These are phyloP conservation scores for Corymbia calophylla DNA, from an alignment of 441 rosid species.

Conservation along the genomic window DNA sequence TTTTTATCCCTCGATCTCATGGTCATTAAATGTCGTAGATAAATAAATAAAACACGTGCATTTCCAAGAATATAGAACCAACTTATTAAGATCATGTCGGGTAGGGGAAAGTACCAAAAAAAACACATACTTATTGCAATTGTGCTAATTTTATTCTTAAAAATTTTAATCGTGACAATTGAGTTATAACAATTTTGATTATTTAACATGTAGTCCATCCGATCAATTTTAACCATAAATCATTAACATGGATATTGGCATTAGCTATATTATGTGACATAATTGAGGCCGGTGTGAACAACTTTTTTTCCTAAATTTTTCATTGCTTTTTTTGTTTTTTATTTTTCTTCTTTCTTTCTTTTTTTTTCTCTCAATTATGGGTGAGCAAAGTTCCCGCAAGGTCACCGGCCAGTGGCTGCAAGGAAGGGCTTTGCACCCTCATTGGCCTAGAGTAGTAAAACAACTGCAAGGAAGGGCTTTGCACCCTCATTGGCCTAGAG, in stretches of 20 bases:
- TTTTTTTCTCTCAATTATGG: background rate
- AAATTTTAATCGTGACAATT: fast-evolving
- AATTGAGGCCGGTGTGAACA: fast-evolving
- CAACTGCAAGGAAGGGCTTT: too few relatives aligned
- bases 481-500: background rate
- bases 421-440: too few relatives aligned
- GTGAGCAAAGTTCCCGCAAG: fast-evolving
- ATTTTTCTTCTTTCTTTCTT: too few relatives aligned
- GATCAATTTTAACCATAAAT: fast-evolving
- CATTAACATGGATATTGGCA: fast-evolving
- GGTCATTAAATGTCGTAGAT: fast-evolving
- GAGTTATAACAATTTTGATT: fast-evolving
- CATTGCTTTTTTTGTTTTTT: too few relatives aligned
- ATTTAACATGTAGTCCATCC: fast-evolving
- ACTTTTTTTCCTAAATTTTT: too few relatives aligned
- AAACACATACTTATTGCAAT: fast-evolving
- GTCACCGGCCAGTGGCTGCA: too few relatives aligned
- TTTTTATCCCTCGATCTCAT: background rate
- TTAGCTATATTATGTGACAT: fast-evolving
- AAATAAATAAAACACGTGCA: background rate
- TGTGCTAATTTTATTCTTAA: too few relatives aligned
- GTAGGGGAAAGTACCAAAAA: background rate
- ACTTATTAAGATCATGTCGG: background rate
- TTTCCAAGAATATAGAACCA: background rate
- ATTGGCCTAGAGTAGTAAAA: background rate